Evolutionary conservation across 2,329 filamentous ascomycete species (phyloP).

Genomic region (Diaporthe sp.): DNA sequence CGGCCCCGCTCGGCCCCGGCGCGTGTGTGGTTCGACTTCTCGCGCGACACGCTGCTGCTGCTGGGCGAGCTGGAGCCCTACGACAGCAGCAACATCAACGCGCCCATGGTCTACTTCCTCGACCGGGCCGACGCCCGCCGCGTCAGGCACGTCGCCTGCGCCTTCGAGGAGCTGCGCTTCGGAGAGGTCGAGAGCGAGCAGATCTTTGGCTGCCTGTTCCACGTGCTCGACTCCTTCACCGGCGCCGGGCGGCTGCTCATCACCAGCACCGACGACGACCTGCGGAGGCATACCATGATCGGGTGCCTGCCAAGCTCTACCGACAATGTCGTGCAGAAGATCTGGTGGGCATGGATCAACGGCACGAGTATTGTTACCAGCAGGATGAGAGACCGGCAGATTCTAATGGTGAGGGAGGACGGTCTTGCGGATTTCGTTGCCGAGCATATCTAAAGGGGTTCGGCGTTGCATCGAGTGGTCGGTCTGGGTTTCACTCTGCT

Average conservation of each 20-base stretch:
- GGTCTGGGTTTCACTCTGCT: not conserved
- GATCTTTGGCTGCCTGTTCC: slow-evolving; percentile 63
- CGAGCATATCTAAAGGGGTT: slow-evolving; percentile 36
- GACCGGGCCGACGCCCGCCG: slow-evolving; percentile 57
- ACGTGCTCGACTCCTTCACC: slow-evolving; percentile 62
- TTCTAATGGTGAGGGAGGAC: slow-evolving; percentile 60
- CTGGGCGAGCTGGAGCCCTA: slow-evolving; percentile 63
- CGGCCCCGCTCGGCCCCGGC: slow-evolving; percentile 45
- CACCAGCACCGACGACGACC: slow-evolving; percentile 57
- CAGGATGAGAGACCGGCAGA: slow-evolving; percentile 58
- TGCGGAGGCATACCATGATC: slow-evolving; percentile 42
- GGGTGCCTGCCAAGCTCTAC: slow-evolving; percentile 48
- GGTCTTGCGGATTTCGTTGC: slow-evolving; percentile 54
- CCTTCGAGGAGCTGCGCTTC: slow-evolving; percentile 60
- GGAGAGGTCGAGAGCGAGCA: slow-evolving; percentile 58
- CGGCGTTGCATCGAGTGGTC: not conserved
- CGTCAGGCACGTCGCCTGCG: slow-evolving; percentile 60
- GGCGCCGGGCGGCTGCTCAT: slow-evolving; percentile 54
- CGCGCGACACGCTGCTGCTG: slow-evolving; percentile 61
- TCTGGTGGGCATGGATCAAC: slow-evolving; percentile 62
- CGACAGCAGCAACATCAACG: slow-evolving; percentile 61
- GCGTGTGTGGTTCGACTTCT: slow-evolving; percentile 64
- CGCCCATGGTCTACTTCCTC: slow-evolving; percentile 64
- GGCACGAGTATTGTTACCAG: slow-evolving; percentile 57
- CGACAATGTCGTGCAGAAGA: slow-evolving; percentile 61